phyloP scores from a whole-genome alignment of 139 green algal species.

The Chlorella sorokiniana region DNA sequence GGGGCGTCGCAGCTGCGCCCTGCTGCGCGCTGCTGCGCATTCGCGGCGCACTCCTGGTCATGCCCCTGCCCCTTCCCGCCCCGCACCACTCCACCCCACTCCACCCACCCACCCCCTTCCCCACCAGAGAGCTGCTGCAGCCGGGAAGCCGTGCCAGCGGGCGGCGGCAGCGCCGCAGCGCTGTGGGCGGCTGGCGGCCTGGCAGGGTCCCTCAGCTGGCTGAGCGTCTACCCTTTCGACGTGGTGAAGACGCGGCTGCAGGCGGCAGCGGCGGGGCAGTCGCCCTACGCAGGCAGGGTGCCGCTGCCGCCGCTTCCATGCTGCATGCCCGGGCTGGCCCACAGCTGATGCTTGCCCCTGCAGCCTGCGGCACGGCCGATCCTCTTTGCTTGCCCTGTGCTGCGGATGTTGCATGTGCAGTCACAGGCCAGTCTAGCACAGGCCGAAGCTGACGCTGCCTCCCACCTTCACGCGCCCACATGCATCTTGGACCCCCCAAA shows the following conservation, averaged over 20 bases:
- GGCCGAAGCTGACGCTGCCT: too few species aligned
- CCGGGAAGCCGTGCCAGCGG: not conserved
- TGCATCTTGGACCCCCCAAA: not conserved
- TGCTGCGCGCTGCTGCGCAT: too few species aligned
- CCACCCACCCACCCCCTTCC: too few species aligned
- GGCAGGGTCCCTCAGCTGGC: slow-evolving; percentile 60
- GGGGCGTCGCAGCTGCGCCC: not conserved
- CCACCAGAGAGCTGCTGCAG: slow-evolving; percentile 18
- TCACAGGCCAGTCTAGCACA: too few species aligned
- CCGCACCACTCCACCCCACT: not conserved
- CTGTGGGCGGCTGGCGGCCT: slow-evolving; percentile 50
- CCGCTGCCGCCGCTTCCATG: too few species aligned
- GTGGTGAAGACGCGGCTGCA: slow-evolving; percentile 77
- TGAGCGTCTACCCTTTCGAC: slow-evolving; percentile 72
- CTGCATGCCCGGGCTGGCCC: too few species aligned
- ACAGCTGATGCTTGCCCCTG: not conserved
- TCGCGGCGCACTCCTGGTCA: too few species aligned
- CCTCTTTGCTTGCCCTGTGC: too few species aligned
- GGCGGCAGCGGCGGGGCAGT: slow-evolving; percentile 21
- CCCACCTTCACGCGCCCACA: too few species aligned
- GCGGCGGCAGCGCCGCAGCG: not conserved
- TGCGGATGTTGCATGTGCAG: too few species aligned
- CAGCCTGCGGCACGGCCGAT: too few species aligned
- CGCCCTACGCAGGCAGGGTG: slow-evolving; percentile 38
- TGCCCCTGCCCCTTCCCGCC: not conserved